Evolutionary conservation across 352 stramenopile genomes (phyloP).

Genomic region (Pythium volutum): DNA sequence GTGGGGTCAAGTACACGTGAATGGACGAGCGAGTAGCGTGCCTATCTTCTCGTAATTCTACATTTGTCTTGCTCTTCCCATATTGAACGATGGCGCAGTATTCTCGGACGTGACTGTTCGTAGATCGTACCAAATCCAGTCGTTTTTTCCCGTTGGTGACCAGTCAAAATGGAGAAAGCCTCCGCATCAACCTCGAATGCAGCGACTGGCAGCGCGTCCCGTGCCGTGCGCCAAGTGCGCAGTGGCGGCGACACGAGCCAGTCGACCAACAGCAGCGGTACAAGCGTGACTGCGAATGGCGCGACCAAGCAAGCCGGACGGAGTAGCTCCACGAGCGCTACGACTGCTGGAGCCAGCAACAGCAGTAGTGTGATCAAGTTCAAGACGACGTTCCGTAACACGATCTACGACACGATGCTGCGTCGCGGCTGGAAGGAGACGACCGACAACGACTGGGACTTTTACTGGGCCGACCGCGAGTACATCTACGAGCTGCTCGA

Average conservation of each 20-base stretch:
- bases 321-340: neutral
- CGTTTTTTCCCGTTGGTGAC: neutral
- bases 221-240: slow-evolving; percentile 36
- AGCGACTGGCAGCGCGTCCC: slow-evolving; percentile 24
- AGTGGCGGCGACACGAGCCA: slow-evolving; percentile 32
- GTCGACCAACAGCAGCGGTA: slow-evolving; percentile 17
- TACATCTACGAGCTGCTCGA: slow-evolving; percentile 92
- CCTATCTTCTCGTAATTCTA: neutral
- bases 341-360: neutral
- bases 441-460: slow-evolving; percentile 86
- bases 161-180: slow-evolving; percentile 19
- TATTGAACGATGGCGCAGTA: slow-evolving; percentile 2
- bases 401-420: slow-evolving; percentile 90
- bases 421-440: slow-evolving; percentile 89
- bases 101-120: neutral
- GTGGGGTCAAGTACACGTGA: slow-evolving; percentile 89
- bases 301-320: slow-evolving; percentile 1
- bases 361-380: slow-evolving; percentile 54
- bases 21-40: neutral
- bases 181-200: slow-evolving; percentile 19
- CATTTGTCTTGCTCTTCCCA: neutral
- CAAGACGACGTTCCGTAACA: slow-evolving; percentile 91
- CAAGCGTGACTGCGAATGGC: neutral
- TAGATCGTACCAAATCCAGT: neutral
- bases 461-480: slow-evolving; percentile 89